Evolutionary conservation across 345 rosid species (phyloP), one percentile per base, ranked within the genome.

Genomic region (Clarkia xantiana): DNA sequence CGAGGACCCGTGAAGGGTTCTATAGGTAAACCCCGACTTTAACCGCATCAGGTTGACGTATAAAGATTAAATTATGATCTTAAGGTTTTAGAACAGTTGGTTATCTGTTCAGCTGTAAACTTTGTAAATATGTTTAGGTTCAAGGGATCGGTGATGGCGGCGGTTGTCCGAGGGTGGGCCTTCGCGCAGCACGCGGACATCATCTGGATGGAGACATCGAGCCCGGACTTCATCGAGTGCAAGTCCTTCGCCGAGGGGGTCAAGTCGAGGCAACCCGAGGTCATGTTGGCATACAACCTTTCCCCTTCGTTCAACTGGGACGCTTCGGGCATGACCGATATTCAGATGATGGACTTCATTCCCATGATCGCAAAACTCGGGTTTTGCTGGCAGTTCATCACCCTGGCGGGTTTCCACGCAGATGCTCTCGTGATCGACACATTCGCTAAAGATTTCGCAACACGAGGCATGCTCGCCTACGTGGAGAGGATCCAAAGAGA

Each of bases 251-350:
- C 97, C 0, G 68, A 75, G 56, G 96, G 95, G 6, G 74, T 93
- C 52, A 93, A 80, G 55, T 65, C 80, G 1, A 55, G 44, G 72
- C 62, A 75, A 6, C 95, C 94, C 0, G 94, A 76, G 64, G 73
- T 66, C 50, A 93, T 93, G 99, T 60, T 93, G 59, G 95, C 95
- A 12, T 93, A 87, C 51, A 87, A 87, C 60, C 86, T 93, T 25
- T 93, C 95, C 1, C 99, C 96, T 0, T 93, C 91, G 4, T 93
- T 93, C 67, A 87, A 87, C 47, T 87, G 95, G 96, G 99, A 93
- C 17, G 95, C 95, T 3, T 93, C 96, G 0, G 84, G 94, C 2
- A 93, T 87, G 99, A 80, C 59, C 0, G 88, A 93, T 52, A 65
- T 67, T 44, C 88, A 84, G 55, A 93, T 84, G 94, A 63, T 39